Conservation (phyloP, 495 filamentous ascomycete genomes). For the Podospora didyma region DNA sequence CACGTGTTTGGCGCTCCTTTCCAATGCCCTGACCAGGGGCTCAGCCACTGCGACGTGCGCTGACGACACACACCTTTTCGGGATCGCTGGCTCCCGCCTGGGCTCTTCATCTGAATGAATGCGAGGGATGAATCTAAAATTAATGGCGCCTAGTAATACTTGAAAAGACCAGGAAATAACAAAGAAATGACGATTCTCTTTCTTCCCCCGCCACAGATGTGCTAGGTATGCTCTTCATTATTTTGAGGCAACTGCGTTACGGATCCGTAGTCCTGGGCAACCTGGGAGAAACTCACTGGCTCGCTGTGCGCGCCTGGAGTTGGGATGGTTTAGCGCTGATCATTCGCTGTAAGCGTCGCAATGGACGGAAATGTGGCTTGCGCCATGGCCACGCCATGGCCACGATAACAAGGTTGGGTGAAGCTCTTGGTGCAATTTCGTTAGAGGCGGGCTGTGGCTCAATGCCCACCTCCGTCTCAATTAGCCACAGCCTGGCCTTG, state of each 20-base stretch:
- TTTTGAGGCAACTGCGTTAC: too few relatives aligned
- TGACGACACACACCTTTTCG: slow-evolving; percentile 1
- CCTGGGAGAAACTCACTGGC: too few relatives aligned
- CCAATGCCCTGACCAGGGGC: neutral
- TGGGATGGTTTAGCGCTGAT: neutral
- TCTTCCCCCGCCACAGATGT: too few relatives aligned
- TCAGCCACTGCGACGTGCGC: neutral
- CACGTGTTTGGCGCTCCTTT: neutral
- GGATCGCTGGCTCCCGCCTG: neutral
- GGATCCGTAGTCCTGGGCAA: too few relatives aligned
- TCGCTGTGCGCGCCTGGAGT: too few relatives aligned
- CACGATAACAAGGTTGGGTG: neutral
- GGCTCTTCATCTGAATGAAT: neutral
- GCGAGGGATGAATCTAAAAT: too few relatives aligned
- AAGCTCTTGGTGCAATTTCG: neutral
- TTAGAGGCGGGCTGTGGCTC: neutral
- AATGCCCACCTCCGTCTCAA: neutral
- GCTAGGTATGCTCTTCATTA: too few relatives aligned
- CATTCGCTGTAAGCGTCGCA: neutral
- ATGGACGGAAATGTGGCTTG: neutral
- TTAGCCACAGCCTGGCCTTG: slow-evolving; percentile 7
- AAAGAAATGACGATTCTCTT: too few relatives aligned
- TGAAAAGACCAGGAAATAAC: neutral
- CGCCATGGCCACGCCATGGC: neutral
- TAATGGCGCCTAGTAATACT: neutral